phyloP scores from a whole-genome alignment of 768 basidiomycete genomes.

The Tephrocybe rancida region DNA sequence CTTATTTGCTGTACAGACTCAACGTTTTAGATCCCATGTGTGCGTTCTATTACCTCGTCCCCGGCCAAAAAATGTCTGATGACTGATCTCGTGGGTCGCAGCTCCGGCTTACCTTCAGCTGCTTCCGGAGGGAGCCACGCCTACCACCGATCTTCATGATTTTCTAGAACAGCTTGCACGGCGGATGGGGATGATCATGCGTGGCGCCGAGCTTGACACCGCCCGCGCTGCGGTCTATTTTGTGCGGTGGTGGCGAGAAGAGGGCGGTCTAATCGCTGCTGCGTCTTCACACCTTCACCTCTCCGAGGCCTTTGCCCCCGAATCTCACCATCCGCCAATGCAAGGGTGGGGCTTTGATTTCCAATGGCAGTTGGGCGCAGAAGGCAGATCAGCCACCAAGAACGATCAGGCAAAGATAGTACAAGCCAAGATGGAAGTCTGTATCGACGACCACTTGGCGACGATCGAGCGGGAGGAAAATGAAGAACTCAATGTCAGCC shows the following conservation, averaged over 20 bases:
- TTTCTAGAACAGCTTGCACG: conserved; percentile 73
- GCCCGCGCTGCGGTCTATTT: conserved; percentile 79
- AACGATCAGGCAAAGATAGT: conserved; percentile 35
- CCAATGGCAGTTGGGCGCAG: conserved; percentile 56
- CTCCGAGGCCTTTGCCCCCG: conserved; percentile 9
- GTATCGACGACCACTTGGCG: conserved; percentile 58
- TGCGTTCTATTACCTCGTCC: conserved; percentile 39
- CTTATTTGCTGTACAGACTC: conserved; percentile 85
- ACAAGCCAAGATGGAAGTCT: conserved; percentile 70
- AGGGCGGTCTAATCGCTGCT: conserved; percentile 63
- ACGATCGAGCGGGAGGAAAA: conserved; percentile 49
- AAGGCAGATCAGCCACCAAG: conserved; percentile 23
- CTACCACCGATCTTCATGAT: conserved; percentile 59
- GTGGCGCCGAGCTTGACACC: conserved; percentile 74
- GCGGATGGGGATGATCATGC: conserved; percentile 81
- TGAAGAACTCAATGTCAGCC: conserved; percentile 61
- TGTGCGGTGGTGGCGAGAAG: conserved; percentile 85
- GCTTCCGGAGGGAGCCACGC: conserved; percentile 53
- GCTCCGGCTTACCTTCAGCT: conserved; percentile 73
- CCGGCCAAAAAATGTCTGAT: conserved; percentile 3
- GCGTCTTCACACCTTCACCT: conserved; percentile 40
- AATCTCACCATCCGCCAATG: conserved; percentile 13
- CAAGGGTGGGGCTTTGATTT: conserved; percentile 88
- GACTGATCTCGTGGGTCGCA: conserved; percentile 26
- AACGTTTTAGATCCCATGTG: conserved; percentile 76